These are phyloP conservation scores for Ceratorhiza oryzae-sativae DNA, from an alignment of 1,284 basidiomycete genomes.

Conservation along the genomic window DNA sequence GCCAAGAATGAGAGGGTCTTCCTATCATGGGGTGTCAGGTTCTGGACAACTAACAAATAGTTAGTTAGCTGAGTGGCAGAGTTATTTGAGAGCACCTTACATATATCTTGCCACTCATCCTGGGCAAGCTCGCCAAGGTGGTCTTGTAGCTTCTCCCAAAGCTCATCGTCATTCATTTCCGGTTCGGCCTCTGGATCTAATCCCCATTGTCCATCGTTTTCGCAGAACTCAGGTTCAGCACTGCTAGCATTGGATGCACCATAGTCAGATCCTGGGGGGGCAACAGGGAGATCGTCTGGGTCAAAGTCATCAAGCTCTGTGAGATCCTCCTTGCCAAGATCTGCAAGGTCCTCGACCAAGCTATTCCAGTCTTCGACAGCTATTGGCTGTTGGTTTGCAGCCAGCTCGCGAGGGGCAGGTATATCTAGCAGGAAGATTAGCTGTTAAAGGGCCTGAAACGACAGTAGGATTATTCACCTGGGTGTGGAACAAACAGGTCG, in stretches of 20 bases:
- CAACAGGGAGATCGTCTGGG: neutral
- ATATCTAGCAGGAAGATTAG: neutral
- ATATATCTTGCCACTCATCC: neutral
- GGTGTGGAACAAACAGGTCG: neutral
- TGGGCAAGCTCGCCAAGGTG: constrained; percentile 18
- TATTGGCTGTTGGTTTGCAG: neutral
- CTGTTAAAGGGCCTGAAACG: neutral
- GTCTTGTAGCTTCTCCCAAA: neutral
- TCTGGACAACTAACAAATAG: neutral
- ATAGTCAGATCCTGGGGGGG: neutral
- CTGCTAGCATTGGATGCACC: neutral
- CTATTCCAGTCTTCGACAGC: neutral
- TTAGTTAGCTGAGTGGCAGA: neutral
- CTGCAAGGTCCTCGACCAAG: neutral
- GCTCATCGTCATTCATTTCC: constrained; percentile 3
- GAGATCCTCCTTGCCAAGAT: neutral
- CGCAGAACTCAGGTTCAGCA: neutral
- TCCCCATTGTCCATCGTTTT: neutral
- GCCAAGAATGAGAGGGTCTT: constrained; percentile 8
- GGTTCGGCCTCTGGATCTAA: constrained; percentile 1
- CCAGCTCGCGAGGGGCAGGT: neutral
- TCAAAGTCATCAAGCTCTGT: neutral
- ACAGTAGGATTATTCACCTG: neutral
- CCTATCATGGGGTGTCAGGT: neutral
- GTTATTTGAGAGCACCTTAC: neutral